phyloP scores from a whole-genome alignment of 148 eudicot genomes.

The Rhododendron vialii region DNA sequence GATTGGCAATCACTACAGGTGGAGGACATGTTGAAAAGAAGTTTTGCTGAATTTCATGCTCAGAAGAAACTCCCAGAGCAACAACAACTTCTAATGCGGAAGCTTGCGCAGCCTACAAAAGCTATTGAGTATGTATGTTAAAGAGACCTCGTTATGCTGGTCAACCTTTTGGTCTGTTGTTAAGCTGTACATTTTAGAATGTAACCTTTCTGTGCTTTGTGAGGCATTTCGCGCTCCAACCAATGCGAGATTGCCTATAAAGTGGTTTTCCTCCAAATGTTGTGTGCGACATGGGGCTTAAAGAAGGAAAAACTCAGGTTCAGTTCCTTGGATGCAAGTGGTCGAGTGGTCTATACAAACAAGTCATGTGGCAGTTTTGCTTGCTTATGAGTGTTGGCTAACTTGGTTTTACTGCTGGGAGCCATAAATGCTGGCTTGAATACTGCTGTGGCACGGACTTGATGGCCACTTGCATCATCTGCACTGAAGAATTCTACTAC shows the following conservation, averaged over 20 bases:
- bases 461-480: background rate
- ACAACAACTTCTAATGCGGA: conserved; percentile 75
- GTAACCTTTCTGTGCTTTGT: background rate
- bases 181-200: background rate
- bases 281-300: background rate
- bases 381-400: background rate
- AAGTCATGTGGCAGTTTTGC: background rate
- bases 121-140: conserved; percentile 61
- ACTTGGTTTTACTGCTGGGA: background rate
- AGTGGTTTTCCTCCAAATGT: background rate
- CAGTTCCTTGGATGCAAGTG: background rate
- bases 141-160: background rate
- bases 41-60: conserved; percentile 99
- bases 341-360: background rate
- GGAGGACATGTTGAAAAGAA: conserved; percentile 99
- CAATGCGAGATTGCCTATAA: background rate
- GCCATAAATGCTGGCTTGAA: conserved; percentile 2
- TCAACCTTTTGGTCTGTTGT: background rate
- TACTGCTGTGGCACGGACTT: background rate
- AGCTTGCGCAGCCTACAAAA: conserved; percentile 86
- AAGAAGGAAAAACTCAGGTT: background rate
- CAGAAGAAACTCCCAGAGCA: conserved; percentile 95
- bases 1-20: conserved; percentile 43
- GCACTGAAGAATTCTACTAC: background rate
- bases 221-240: background rate